A percentile compares a stretch with the other conserved stretches of the same genome.
These are phyloP conservation scores for Cyclaneusma minus DNA, from an alignment of 2,329 filamentous ascomycete species.

Conservation along the genomic window DNA sequence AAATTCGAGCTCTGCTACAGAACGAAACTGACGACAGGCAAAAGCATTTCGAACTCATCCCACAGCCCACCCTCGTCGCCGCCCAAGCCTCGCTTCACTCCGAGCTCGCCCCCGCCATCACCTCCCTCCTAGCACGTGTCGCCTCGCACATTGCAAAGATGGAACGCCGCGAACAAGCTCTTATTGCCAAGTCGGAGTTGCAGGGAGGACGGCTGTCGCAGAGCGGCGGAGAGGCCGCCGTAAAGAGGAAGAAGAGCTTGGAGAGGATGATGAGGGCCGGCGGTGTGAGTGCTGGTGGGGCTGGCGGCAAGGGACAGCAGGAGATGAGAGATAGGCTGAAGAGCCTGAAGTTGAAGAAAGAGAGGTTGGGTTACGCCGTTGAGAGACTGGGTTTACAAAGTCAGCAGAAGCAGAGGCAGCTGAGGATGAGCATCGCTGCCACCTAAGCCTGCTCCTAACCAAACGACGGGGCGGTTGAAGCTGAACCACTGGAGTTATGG, in stretches of 20 bases:
- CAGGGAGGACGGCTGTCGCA: conserved; percentile 45
- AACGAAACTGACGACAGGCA: not conserved
- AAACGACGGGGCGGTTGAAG: no score
- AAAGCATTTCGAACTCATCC: conserved; percentile 59
- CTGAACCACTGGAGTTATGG: no score
- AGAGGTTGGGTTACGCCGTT: conserved; percentile 54
- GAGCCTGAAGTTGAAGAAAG: conserved; percentile 52
- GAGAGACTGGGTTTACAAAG: conserved; percentile 52
- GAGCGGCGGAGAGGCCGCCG: conserved; percentile 32
- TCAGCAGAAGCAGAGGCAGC: conserved; percentile 50
- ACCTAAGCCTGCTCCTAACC: no score
- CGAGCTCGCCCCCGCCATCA: conserved; percentile 58
- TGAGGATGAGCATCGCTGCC: conserved; percentile 60
- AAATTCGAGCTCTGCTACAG: not conserved
- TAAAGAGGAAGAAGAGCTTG: conserved; percentile 15
- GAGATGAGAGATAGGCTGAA: conserved; percentile 33
- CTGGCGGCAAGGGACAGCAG: conserved; percentile 10
- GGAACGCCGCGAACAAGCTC: conserved; percentile 45
- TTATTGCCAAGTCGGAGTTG: conserved; percentile 50
- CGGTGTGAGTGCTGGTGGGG: conserved; percentile 8
- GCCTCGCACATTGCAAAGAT: conserved; percentile 51
- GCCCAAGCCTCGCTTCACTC: conserved; percentile 51
- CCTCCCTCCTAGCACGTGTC: conserved; percentile 44
- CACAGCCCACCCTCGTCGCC: conserved; percentile 44
- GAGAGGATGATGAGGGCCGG: conserved; percentile 22